Percentiles rank a stretch among this genome's conserved stretches.
Conservation (phyloP, 495 filamentous ascomycete genomes). For the Neurospora intermedia region DNA sequence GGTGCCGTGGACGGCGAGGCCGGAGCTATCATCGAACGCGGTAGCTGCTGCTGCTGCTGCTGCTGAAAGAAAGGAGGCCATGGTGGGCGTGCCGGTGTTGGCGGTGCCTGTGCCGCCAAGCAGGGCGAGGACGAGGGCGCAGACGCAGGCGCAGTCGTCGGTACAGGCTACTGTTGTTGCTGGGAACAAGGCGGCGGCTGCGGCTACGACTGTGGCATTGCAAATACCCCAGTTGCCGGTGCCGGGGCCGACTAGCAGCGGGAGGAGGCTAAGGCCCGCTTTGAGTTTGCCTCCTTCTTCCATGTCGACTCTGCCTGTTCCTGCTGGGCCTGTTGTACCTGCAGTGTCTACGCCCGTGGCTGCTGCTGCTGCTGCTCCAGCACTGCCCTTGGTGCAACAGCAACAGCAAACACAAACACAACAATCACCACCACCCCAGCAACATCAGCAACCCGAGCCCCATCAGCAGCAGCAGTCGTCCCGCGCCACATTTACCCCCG, state of each 20-base stretch:
- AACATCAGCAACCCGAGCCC: not conserved
- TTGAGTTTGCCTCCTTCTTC: not conserved
- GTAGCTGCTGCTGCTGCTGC: not conserved
- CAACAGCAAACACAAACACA: not conserved
- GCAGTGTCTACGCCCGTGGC: not conserved
- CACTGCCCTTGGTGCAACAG: not conserved
- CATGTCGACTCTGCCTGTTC: not conserved
- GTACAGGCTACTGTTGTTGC: not conserved
- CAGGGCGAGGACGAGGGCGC: not conserved
- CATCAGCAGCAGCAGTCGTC: not conserved
- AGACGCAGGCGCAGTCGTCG: not conserved
- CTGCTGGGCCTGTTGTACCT: not conserved
- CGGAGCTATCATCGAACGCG: not conserved
- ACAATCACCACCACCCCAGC: not conserved
- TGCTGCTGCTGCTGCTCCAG: not conserved
- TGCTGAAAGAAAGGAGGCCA: not conserved
- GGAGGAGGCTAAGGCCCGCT: not conserved
- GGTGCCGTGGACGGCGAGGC: constrained; percentile 12
- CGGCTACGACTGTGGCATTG: not conserved
- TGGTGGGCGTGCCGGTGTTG: constrained; percentile 10
- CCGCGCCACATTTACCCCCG: constrained; percentile 6
- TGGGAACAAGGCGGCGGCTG: not conserved
- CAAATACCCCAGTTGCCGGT: not conserved
- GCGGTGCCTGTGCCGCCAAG: constrained; percentile 6
- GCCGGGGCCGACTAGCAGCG: constrained; percentile 5